A percentile compares a stretch with the other conserved stretches of the same genome.
phyloP scores from a whole-genome alignment of 106 monocot genomes.

The Gastrodia elata region DNA sequence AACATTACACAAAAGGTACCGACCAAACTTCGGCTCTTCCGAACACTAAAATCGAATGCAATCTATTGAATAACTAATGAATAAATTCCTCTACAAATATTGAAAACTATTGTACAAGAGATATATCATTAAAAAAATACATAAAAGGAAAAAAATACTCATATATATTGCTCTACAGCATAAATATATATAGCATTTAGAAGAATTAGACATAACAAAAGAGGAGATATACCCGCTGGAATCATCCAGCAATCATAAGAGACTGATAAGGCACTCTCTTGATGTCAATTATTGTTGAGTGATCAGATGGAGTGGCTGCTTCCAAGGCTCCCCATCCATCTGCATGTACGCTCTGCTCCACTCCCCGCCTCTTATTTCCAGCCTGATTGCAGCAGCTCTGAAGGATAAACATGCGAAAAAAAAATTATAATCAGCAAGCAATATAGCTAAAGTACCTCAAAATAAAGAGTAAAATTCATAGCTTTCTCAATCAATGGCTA shows the following conservation, averaged over 20 bases:
- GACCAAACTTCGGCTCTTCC: no score
- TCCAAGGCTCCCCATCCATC: constrained; percentile 99
- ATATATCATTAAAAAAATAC: not conserved
- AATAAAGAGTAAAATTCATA: no score
- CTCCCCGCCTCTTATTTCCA: constrained; percentile 74
- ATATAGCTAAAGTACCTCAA: no score
- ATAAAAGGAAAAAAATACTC: not conserved
- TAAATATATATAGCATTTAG: not conserved
- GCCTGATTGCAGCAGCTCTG: constrained; percentile 75
- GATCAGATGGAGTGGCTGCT: constrained; percentile 55
- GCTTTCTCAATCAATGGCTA: no score
- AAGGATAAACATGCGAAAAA: constrained; percentile 1
- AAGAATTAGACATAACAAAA: not conserved
- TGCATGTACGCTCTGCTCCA: constrained; percentile 81
- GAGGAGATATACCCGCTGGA: not conserved
- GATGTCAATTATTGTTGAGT: constrained; percentile 73
- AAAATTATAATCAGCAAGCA: not conserved
- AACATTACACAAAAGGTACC: no score
- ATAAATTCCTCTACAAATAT: not conserved
- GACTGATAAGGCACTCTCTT: constrained; percentile 64
- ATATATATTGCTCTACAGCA: not conserved
- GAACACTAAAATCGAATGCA: no score
- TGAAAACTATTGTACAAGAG: not conserved
- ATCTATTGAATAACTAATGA: no score
- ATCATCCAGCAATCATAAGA: constrained; percentile 42